phyloP scores from a whole-genome alignment of 176 grass and related monocot genomes.

The Eleusine coracana region DNA sequence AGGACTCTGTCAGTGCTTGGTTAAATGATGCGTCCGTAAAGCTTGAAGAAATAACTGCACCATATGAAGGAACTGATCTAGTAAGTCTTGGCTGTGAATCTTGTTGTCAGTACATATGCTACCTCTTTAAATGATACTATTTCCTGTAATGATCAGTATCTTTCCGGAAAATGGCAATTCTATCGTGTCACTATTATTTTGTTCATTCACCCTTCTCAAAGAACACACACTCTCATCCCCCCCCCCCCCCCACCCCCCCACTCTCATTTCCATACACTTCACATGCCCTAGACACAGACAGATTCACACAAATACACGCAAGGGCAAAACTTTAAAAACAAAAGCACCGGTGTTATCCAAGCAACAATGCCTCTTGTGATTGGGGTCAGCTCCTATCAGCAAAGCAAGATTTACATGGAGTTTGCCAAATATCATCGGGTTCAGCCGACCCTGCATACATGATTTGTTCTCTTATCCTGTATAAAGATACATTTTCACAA shows the following conservation, averaged over 20 bases:
- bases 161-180: neutral
- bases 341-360: no score
- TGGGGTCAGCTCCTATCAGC: no score
- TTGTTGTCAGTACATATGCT: neutral
- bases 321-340: no score
- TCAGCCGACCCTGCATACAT: neutral
- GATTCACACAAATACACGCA: no score
- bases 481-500: neutral
- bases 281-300: neutral
- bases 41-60: conserved; percentile 76
- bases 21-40: conserved; percentile 57
- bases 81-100: conserved; percentile 49
- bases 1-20: conserved; percentile 64
- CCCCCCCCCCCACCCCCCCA: no score
- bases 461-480: neutral
- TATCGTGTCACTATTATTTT: neutral
- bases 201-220: neutral
- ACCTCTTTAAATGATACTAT: neutral
- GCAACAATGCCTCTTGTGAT: no score
- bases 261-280: neutral
- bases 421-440: no score
- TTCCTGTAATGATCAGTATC: neutral
- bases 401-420: no score
- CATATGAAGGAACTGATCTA: conserved; percentile 81
- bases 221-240: neutral